Percentiles rank a stretch among this genome's conserved stretches.
phyloP scores from a whole-genome alignment of 2,329 filamentous ascomycete species.

The Polytolypa hystricis region DNA sequence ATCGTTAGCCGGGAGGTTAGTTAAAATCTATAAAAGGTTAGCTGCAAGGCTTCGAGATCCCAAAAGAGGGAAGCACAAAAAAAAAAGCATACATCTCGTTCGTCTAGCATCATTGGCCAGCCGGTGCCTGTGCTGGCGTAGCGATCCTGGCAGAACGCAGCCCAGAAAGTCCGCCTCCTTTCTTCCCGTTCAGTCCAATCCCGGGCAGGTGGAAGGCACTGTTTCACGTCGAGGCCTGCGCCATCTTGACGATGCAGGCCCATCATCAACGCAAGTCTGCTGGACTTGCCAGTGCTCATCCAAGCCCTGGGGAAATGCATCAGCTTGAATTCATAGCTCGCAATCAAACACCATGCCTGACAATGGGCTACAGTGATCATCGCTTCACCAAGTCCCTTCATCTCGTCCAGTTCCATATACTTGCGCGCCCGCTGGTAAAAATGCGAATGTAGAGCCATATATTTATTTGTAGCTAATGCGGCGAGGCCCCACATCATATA shows the following conservation, averaged over 20 bases:
- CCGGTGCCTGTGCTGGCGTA: slow-evolving; percentile 94
- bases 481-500: slow-evolving; percentile 96
- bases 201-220: slow-evolving; percentile 71
- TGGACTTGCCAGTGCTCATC: slow-evolving; percentile 76
- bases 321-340: slow-evolving; percentile 86
- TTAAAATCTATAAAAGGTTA: slow-evolving; percentile 49
- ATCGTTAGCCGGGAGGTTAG: slow-evolving; percentile 72
- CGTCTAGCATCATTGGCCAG: slow-evolving; percentile 92
- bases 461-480: slow-evolving; percentile 76
- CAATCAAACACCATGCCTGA: slow-evolving; percentile 71
- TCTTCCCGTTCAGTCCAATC: slow-evolving; percentile 96
- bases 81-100: slow-evolving; percentile 55
- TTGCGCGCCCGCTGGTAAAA: slow-evolving; percentile 87
- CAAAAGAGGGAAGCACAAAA: too few relatives aligned
- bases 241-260: slow-evolving; percentile 82
- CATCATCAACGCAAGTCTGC: slow-evolving; percentile 83
- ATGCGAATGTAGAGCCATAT: slow-evolving; percentile 64
- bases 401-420: slow-evolving; percentile 79
- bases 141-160: slow-evolving; percentile 79
- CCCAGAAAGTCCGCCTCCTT: slow-evolving; percentile 85
- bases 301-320: slow-evolving; percentile 96
- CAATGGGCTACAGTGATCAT: slow-evolving; percentile 78
- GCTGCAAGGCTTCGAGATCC: too few relatives aligned
- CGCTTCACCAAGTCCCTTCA: slow-evolving; percentile 83
- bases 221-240: slow-evolving; percentile 75